Percentiles rank a stretch among this genome's conserved stretches.
These are phyloP conservation scores for Salix arbutifolia DNA, from an alignment of 345 rosid genomes.

Conservation along the genomic window DNA sequence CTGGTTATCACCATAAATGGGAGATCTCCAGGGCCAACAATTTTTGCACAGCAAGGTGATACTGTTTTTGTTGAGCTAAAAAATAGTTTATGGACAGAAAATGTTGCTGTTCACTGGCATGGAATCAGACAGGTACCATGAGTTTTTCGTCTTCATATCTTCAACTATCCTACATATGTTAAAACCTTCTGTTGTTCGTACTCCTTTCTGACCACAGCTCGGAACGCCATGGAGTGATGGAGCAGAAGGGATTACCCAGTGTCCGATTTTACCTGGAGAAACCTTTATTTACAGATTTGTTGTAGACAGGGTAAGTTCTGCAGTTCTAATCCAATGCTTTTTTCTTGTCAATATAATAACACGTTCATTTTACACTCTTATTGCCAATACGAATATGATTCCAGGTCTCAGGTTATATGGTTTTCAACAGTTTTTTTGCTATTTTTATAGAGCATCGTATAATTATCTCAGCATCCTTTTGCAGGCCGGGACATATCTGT, in stretches of 20 bases:
- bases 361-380: too few species aligned
- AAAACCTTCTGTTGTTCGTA: too few species aligned
- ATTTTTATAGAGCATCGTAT: too few species aligned
- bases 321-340: slow-evolving; percentile 2
- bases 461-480: not conserved
- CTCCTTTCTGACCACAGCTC: slow-evolving; percentile 27
- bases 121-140: slow-evolving; percentile 45
- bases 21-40: slow-evolving; percentile 20
- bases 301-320: slow-evolving; percentile 56
- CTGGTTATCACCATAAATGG: slow-evolving; percentile 23
- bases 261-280: slow-evolving; percentile 55
- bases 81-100: slow-evolving; percentile 48
- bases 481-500: slow-evolving; percentile 71
- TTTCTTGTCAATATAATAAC: not conserved
- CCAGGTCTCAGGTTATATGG: too few species aligned
- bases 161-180: too few species aligned
- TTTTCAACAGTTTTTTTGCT: too few species aligned
- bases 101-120: slow-evolving; percentile 60
- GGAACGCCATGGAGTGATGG: slow-evolving; percentile 65
- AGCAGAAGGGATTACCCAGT: slow-evolving; percentile 55
- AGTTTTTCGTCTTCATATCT: too few species aligned
- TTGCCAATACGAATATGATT: too few species aligned
- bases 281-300: slow-evolving; percentile 48
- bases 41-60: slow-evolving; percentile 18
- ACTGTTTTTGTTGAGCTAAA: slow-evolving; percentile 46